Evolutionary conservation across 257 asterid genomes (phyloP), one percentile per base, ranked within the genome.

Genomic region (Gardenia jasminoides): DNA sequence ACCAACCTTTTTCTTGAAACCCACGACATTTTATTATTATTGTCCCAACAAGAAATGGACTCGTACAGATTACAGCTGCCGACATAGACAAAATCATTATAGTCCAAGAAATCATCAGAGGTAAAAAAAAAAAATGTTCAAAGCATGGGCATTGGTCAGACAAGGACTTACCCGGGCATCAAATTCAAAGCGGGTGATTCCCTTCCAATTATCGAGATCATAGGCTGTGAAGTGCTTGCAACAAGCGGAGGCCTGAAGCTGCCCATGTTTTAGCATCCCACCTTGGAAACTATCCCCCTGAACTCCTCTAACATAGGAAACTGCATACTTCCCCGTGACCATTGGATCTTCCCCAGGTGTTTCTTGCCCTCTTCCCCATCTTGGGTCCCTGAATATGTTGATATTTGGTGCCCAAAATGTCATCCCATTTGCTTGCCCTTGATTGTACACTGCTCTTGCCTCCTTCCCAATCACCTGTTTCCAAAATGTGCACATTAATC

Each of bases 201-300:
- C 88, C 24, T 87, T 78, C 97, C 97, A 92, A 47, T 79, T 89
- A 78, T 92, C 97, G 83, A 92, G 68, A 84, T 92, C 97, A 72
- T 92, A 91, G 44, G 97, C 96, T 19, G 93, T 89, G 88, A 71
- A 90, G 82, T 90, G 94, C 73, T 92, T 92, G 76, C 97, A 91
- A 67, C 97, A 92, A 75, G 97, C 97, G 0, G 97, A 91, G 8
- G 91, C 91, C 79, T 87, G 87, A 26, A 92, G 90, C 3, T 76
- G 79, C 15, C 90, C 84, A 61, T 87, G 86, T 26, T 81, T 71
- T 7, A 85, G 85, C 67, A 75, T 46, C 39, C 92, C 94, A 39
- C 94, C 96, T 80, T 85, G 88, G 47, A 87, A 88, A 73, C 87
- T 86, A 46, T 92, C 96, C 39, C 97, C 97, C 76, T 91, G 94